Evolutionary conservation across 148 eudicot species (phyloP), one percentile per base, ranked within the genome.

Genomic region (Rhododendron henanense): DNA sequence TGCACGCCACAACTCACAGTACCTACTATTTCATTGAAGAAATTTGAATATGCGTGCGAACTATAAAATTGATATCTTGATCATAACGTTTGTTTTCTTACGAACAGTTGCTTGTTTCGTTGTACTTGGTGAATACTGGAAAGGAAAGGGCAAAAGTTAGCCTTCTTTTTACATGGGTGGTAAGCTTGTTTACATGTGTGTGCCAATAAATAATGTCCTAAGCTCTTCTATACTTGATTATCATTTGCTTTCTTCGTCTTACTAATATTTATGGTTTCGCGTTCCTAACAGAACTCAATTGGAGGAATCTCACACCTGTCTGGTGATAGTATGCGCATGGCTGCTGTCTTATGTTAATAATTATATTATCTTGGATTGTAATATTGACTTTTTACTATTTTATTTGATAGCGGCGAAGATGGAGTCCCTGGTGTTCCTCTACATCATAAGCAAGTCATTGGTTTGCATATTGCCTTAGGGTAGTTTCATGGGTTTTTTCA

Each of bases 121-220:
- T 90, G 88, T 83, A 97, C 98, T 90, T 97, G 93, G 98, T 94
- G 71, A 97, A 97, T 85, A 95, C 93, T 47, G 99, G 99, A 82
- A 97, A 90, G 90, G 99, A 97, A 83, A 93, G 99, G 90, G 98
- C 98, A 87, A 93, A 94, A 89, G 99, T 95, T 90, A 94, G 95
- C 95, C 98, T 97, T 88, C 92, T 91, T 79, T 92, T 97, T 84
- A 94, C 98, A 15, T 97, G 99, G 99, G 98, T 96, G 91, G 99
- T 97, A 92, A 95, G 98, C 81, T 83, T 83, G 41, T 87, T 82
- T 59, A 81, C 73, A 39, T 57, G 39, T 23, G 39, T 81, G 45
- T 11, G 59, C 65, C 55, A 47, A 77, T 63, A 86, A 31, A 1
- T 75, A 47, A 14, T 51, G 16, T 63, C 21, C n/a, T 71, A 44